Conservation (phyloP, 306 rosid genomes). For the Quillaja saponaria region DNA sequence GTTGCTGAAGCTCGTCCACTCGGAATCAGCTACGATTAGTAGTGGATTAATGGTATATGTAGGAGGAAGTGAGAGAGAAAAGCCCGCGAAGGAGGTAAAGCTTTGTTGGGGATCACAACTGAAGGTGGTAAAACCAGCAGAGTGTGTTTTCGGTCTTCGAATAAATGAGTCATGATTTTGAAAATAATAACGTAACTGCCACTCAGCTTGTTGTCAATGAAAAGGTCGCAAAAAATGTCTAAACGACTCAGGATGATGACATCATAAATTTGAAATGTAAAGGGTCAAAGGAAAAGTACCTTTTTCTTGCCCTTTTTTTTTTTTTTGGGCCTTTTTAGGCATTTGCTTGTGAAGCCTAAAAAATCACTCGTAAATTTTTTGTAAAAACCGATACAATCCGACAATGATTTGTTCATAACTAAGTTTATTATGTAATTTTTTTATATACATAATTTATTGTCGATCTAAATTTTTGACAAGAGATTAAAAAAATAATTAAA, state of each 20-base stretch:
- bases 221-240: constrained; percentile 34
- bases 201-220: constrained; percentile 48
- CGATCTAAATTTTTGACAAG: too few relatives aligned
- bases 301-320: too few relatives aligned
- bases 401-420: too few relatives aligned
- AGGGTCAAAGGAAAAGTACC: too few relatives aligned
- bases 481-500: too few relatives aligned
- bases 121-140: background rate
- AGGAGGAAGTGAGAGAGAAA: background rate
- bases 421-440: too few relatives aligned
- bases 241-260: constrained; percentile 38
- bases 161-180: constrained; percentile 26
- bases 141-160: background rate
- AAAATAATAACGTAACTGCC: constrained; percentile 49
- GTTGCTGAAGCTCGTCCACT: background rate
- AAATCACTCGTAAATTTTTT: too few relatives aligned
- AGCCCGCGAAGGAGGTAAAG: constrained; percentile 19
- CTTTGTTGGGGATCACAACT: background rate
- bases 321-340: too few relatives aligned
- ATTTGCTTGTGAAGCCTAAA: too few relatives aligned
- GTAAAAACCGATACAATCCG: too few relatives aligned
- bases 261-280: too few relatives aligned
- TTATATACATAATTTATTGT: too few relatives aligned
- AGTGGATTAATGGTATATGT: constrained; percentile 13
- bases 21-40: background rate